Conservation (phyloP, 805 yeast species). For the Candida dajiaensis region DNA sequence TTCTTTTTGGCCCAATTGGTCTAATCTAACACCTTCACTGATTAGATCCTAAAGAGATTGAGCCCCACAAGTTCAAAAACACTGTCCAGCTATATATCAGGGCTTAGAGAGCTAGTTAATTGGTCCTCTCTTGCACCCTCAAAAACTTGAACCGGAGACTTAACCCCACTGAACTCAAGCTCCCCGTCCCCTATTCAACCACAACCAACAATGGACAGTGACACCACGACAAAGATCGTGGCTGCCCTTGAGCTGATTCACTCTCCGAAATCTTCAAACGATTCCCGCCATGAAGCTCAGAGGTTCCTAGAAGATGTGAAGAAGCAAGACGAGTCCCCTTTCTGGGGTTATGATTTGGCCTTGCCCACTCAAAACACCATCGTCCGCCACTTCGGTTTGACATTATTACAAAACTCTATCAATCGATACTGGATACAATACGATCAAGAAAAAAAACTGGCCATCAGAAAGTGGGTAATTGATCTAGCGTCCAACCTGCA, state of each 20-base stretch:
- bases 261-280: conserved; percentile 56
- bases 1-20: not conserved
- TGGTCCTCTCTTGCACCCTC: not conserved
- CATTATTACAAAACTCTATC: conserved; percentile 71
- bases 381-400: conserved; percentile 86
- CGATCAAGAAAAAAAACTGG: conserved; percentile 50
- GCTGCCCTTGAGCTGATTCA: conserved; percentile 74
- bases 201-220: conserved; percentile 52
- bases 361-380: conserved; percentile 55
- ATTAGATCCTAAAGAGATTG: not conserved
- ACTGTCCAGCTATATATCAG: not conserved
- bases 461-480: conserved; percentile 79
- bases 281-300: conserved; percentile 51
- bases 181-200: not conserved
- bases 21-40: not conserved
- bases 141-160: not conserved
- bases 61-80: too few species aligned
- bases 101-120: not conserved
- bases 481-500: conserved; percentile 62
- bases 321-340: conserved; percentile 76
- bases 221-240: conserved; percentile 68
- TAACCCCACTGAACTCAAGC: not conserved
- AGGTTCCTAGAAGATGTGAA: conserved; percentile 71
- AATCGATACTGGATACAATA: conserved; percentile 47
- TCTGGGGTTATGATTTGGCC: conserved; percentile 87